These are phyloP conservation scores for Talaromyces nanjingensis DNA, from an alignment of 495 filamentous ascomycete species.

Conservation along the genomic window DNA sequence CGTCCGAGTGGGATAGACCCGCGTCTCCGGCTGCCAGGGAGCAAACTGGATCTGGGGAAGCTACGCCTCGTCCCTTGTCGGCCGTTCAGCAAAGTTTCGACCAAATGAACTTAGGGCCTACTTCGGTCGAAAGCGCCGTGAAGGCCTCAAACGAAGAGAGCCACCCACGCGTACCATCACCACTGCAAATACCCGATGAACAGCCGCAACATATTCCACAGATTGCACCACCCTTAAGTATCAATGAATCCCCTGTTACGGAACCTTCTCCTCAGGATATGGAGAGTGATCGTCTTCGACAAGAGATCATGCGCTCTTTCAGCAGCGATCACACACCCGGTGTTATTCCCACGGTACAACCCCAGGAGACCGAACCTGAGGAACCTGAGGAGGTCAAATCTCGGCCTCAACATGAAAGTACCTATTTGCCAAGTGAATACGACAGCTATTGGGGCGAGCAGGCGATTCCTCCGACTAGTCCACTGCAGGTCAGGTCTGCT, in stretches of 20 bases:
- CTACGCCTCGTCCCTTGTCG: conserved; percentile 8
- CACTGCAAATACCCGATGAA: background rate
- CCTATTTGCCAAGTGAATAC: conserved; percentile 50
- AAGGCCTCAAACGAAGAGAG: conserved; percentile 1
- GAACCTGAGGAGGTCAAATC: conserved; percentile 5
- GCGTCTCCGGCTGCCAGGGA: background rate
- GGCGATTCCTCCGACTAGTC: conserved; percentile 4
- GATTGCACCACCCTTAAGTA: conserved; percentile 48
- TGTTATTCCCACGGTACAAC: conserved; percentile 16
- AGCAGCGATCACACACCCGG: conserved; percentile 34
- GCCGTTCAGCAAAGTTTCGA: conserved; percentile 5
- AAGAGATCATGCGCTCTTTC: conserved; percentile 76
- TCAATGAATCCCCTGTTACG: conserved; percentile 35
- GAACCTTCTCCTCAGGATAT: conserved; percentile 52
- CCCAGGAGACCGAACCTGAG: conserved; percentile 23
- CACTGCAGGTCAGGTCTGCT: conserved; percentile 6
- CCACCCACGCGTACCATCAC: background rate
- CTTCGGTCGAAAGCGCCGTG: background rate
- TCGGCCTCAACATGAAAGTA: conserved; percentile 32
- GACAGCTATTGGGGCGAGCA: conserved; percentile 52
- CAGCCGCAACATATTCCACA: conserved; percentile 28
- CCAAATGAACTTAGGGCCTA: background rate
- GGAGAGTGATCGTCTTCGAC: conserved; percentile 68
- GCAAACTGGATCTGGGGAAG: background rate
- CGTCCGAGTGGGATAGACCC: background rate